Conservation (phyloP, 2,329 filamentous ascomycete genomes). For the Alternaria atra region DNA sequence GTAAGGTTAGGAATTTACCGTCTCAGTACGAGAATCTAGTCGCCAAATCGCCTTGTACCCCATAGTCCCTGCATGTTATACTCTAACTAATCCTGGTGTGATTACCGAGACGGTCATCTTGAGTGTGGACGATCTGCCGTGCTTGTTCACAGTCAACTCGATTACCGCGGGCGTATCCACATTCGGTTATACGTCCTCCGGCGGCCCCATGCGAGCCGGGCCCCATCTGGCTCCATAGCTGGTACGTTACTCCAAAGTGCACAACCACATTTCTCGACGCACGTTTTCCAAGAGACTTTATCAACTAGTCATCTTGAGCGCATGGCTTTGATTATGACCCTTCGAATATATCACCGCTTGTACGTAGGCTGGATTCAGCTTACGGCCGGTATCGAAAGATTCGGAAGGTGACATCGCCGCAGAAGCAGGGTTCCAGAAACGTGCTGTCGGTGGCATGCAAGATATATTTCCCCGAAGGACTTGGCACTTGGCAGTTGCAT, state of each 20-base stretch:
- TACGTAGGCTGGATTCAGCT: not conserved
- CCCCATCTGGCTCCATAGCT: not conserved
- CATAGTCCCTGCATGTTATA: not conserved
- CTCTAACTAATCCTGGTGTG: slow-evolving; percentile 1
- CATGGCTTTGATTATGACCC: not conserved
- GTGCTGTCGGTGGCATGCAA: slow-evolving; percentile 3
- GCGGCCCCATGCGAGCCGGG: not conserved
- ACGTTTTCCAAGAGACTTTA: not conserved
- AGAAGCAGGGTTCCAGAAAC: not conserved
- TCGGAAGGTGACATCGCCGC: slow-evolving; percentile 8
- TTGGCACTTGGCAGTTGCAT: slow-evolving; percentile 5
- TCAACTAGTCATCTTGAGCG: not conserved
- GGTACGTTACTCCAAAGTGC: not conserved
- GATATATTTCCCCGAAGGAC: not conserved
- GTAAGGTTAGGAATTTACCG: not conserved
- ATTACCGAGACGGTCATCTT: not conserved
- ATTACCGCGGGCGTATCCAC: slow-evolving; percentile 7
- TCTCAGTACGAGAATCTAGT: not conserved
- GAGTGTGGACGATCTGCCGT: slow-evolving; percentile 1
- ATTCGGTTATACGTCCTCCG: slow-evolving; percentile 1
- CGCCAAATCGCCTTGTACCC: not conserved
- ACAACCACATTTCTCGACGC: not conserved
- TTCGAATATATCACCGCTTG: not conserved
- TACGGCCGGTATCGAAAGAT: not conserved
- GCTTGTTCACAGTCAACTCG: not conserved